Base-by-base conservation (phyloP, 2,329 filamentous ascomycete genomes). In the Fusarium sarcochroum region DNA sequence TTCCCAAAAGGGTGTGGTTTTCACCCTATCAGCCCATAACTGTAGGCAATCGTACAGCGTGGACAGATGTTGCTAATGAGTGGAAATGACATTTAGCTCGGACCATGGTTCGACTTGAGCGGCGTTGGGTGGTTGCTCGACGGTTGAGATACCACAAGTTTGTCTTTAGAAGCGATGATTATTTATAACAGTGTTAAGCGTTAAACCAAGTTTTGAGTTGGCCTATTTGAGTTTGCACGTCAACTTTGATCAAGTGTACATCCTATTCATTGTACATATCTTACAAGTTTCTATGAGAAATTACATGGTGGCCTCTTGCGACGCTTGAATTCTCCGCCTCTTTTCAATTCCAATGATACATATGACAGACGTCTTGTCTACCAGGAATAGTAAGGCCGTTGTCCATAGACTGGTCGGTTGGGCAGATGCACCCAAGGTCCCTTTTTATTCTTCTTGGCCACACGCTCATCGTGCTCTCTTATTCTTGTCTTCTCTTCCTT, bases 401-500 rank as follows among this genome's bases (percentile, higher is more conserved):
- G 94, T 35, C 90, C 90, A 65, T 91, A 90, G 56, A 99, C 86
- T 8, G 91, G 92, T 65, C 94, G 89, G 79, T 98, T 93, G 9
- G 95, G 95, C 53, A 98, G 83, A 73, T 94, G 93, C 14, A 92
- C 87, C 95, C 95, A 98, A 17, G 95, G 89, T 68, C 93, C 92
- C 64, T 90, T 87, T 75, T 90, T 90, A 55, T 87, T 85, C 78
- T 91, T 86, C 83, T 93, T 95, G 71, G 89, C 89, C 76, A 93
- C 86, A 60, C 90, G 89, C 76, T 98, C 94, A 58, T 93, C 85
- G 75, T 91, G 88, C 77, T 94, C 87, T 63, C 96, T 88, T 75
- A 98, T 90, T 55, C 94, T 86, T 7, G 96, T 97, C 79, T 91
- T 92, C 79, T 98, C 94, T 78, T 99, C 96, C 83, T 98, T 99